These are phyloP conservation scores for Boletellus emodensis DNA, from an alignment of 768 basidiomycete species.

Conservation along the genomic window DNA sequence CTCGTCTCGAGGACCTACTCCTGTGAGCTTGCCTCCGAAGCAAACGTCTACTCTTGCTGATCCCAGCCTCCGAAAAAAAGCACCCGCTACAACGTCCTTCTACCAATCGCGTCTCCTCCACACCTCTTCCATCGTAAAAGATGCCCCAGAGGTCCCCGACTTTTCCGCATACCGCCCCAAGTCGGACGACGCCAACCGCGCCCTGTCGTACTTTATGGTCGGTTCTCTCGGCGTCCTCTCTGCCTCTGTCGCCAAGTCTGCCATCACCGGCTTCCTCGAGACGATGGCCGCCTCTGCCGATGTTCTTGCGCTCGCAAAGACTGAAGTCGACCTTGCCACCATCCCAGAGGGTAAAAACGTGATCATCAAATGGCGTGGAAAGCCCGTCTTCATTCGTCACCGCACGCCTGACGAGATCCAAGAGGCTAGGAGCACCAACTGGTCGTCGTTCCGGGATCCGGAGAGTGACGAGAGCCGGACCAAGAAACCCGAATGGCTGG, in stretches of 20 bases:
- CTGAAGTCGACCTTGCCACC: constrained; percentile 83
- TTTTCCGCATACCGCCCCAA: constrained; percentile 76
- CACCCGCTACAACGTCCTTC: constrained; percentile 52
- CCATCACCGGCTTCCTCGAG: constrained; percentile 88
- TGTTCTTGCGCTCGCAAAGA: constrained; percentile 96
- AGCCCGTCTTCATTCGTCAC: constrained; percentile 99
- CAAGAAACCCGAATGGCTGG: constrained; percentile 95
- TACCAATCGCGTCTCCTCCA: constrained; percentile 72
- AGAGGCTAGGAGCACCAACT: constrained; percentile 81
- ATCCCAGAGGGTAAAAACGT: constrained; percentile 99
- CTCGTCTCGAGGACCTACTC: constrained; percentile 62
- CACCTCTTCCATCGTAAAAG: constrained; percentile 64
- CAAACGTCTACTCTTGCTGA: constrained; percentile 14
- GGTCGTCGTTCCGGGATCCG: constrained; percentile 89
- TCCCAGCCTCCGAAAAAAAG: constrained; percentile 9
- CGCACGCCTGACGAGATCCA: constrained; percentile 87
- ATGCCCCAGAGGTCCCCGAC: constrained; percentile 84
- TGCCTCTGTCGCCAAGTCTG: constrained; percentile 91
- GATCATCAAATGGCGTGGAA: constrained; percentile 99
- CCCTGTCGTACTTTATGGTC: constrained; percentile 86
- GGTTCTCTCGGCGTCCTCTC: constrained; percentile 90
- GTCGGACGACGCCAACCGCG: constrained; percentile 63
- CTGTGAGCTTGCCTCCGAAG: constrained; percentile 43
- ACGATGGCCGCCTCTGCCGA: constrained; percentile 98
- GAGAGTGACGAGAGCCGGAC: constrained; percentile 84